These are phyloP conservation scores for Alternaria longipes DNA, from an alignment of 2,329 filamentous ascomycete genomes.

Conservation along the genomic window DNA sequence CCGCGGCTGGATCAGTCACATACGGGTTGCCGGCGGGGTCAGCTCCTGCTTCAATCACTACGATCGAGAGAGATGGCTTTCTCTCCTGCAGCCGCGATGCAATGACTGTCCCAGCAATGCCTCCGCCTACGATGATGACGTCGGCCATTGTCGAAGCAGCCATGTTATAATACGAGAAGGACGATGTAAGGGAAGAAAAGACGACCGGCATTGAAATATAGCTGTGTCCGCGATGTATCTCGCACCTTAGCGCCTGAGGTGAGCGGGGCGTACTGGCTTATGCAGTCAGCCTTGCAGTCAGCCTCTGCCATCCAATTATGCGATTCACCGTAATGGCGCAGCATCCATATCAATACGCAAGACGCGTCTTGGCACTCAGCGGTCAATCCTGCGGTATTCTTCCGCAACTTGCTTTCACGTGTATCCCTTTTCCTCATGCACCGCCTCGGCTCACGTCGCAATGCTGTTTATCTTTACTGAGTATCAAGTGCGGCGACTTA, in stretches of 20 bases:
- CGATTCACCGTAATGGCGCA: background rate
- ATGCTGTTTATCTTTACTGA: too few species aligned
- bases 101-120: constrained; percentile 20
- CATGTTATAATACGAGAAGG: background rate
- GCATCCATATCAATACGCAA: background rate
- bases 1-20: constrained; percentile 27
- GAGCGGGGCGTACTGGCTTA: background rate
- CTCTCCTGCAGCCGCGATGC: constrained; percentile 42
- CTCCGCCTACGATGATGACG: constrained; percentile 42
- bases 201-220: background rate
- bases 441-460: too few species aligned
- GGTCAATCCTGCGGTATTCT: background rate
- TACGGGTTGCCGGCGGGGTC: constrained; percentile 31
- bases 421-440: too few species aligned
- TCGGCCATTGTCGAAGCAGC: constrained; percentile 22
- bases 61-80: constrained; percentile 27
- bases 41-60: constrained; percentile 46
- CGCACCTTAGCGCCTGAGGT: background rate
- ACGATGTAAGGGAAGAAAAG: background rate
- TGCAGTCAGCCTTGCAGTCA: background rate
- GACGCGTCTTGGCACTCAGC: background rate
- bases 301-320: background rate
- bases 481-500: too few species aligned
- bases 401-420: too few species aligned
- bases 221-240: background rate